phyloP scores from a whole-genome alignment of 768 basidiomycete species.

The Crucibulum laeve region DNA sequence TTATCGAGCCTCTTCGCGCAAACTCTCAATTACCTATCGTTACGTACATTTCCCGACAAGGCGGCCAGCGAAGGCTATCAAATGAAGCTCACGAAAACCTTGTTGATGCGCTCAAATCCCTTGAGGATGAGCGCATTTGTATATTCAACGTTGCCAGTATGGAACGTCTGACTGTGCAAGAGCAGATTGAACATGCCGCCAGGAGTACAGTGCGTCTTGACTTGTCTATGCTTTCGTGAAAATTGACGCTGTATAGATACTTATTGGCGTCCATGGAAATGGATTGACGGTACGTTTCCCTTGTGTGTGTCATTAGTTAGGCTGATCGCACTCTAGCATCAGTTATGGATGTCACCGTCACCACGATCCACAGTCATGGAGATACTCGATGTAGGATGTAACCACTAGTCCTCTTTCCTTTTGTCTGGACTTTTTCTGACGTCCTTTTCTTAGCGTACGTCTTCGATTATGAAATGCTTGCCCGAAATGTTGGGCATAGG shows the following conservation, averaged over 20 bases:
- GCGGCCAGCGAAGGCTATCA: constrained; percentile 16
- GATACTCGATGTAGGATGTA: constrained; percentile 59
- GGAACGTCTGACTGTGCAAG: constrained; percentile 14
- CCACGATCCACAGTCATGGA: constrained; percentile 64
- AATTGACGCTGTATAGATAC: no score
- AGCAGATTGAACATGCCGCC: constrained; percentile 15
- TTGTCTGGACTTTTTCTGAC: background rate
- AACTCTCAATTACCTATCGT: constrained; percentile 22
- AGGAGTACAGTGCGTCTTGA: constrained; percentile 10
- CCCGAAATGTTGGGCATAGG: constrained; percentile 25
- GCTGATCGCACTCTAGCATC: constrained; percentile 28
- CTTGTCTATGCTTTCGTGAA: background rate
- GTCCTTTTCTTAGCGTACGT: constrained; percentile 15
- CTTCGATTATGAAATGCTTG: constrained; percentile 27
- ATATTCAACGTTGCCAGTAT: constrained; percentile 14
- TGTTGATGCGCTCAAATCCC: constrained; percentile 14
- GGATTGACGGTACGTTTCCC: constrained; percentile 43
- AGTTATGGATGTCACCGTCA: constrained; percentile 67
- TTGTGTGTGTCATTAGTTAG: background rate
- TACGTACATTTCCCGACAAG: constrained; percentile 63
- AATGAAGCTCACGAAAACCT: constrained; percentile 16
- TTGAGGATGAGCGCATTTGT: constrained; percentile 17
- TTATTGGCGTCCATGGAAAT: constrained; percentile 63
- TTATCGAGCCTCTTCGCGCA: constrained; percentile 9
- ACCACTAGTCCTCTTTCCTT: background rate